Base-by-base conservation (phyloP, 2,329 filamentous ascomycete species). In the Podosphaera xanthii region DNA sequence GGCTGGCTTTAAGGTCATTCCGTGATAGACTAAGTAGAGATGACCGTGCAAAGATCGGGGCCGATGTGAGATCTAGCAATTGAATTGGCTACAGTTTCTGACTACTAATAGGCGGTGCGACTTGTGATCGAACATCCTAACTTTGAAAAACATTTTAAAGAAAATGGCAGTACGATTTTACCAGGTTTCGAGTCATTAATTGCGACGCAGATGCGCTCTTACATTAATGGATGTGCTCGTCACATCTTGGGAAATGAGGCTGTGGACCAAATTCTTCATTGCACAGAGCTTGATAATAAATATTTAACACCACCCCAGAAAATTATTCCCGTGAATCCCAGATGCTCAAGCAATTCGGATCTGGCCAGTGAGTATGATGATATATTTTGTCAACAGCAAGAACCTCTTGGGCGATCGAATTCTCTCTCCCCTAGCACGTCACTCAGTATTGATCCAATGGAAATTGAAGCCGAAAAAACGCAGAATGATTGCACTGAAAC, bases 371-470 rank as follows among this genome's bases (percentile, higher is more conserved):
- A 53, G 33, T 34, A 54, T 6, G 52, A 54, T 1, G 52, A 54
- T 4, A 54, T 54, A 14, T 54, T 54, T 38, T 54, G 52, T 38
- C 52, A n/a, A 35, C 52, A 54, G 22, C 14, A 35, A 38, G 52
- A 54, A 38, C 14, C n/a, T n/a, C 31, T 14, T n/a, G 52, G 9
- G 22, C 31, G 52, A 54, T 38, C 14, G 34, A 54, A 54, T 38
- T 58, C 56, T 35, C 50, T 58, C 44, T 58, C 56, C 9, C 56
- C 56, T 6, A 58, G 56, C 14, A 58, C 56, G 10, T 49, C 56
- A 22, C 42, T 58, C 44, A 58, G 56, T 38, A 58, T 35, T 31
- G 56, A 58, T 49, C 44, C 35, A 2, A 49, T 33, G n/a, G 56
- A 50, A n/a, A 30, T 36, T 49, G 56, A 58, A 34, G 36, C 44